A percentile compares a stretch with the other conserved stretches of the same genome.
Conservation (phyloP, 2,329 filamentous ascomycete genomes). For the Alternaria viburni region DNA sequence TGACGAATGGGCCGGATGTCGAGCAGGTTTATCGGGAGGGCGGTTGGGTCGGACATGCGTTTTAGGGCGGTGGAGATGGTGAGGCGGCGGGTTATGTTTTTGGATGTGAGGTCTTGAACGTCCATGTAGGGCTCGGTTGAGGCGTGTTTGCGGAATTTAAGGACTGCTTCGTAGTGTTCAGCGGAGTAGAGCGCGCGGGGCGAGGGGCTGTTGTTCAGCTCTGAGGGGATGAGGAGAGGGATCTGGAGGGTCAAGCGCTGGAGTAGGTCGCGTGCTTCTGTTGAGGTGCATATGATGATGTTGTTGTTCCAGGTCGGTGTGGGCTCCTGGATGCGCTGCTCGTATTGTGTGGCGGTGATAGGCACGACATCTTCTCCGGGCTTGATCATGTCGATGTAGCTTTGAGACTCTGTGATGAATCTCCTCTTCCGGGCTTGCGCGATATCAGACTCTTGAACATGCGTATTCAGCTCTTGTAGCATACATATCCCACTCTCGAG, state of each 20-base stretch:
- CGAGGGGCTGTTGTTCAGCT: not conserved
- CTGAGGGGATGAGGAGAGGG: not conserved
- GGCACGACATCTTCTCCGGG: not conserved
- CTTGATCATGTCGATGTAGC: not conserved
- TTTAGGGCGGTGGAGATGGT: not conserved
- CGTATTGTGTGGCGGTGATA: not conserved
- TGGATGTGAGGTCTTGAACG: not conserved
- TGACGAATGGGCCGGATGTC: not conserved
- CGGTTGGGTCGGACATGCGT: not conserved
- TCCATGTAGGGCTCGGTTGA: not conserved
- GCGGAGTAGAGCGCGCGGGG: not conserved
- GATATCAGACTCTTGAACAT: fast-evolving
- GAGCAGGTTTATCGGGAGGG: not conserved
- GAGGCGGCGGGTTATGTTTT: not conserved
- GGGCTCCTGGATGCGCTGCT: not conserved
- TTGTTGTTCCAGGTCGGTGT: not conserved
- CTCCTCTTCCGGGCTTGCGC: not conserved
- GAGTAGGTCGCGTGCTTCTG: not conserved
- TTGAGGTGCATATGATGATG: not conserved
- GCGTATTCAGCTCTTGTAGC: not conserved
- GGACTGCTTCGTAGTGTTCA: not conserved
- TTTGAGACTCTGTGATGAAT: not conserved
- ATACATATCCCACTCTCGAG: not conserved
- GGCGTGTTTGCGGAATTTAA: not conserved
- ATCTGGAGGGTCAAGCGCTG: not conserved